Evolutionary conservation across 805 yeast species (phyloP), one percentile per base, ranked within the genome.

Genomic region (Yarrowia osloensis): DNA sequence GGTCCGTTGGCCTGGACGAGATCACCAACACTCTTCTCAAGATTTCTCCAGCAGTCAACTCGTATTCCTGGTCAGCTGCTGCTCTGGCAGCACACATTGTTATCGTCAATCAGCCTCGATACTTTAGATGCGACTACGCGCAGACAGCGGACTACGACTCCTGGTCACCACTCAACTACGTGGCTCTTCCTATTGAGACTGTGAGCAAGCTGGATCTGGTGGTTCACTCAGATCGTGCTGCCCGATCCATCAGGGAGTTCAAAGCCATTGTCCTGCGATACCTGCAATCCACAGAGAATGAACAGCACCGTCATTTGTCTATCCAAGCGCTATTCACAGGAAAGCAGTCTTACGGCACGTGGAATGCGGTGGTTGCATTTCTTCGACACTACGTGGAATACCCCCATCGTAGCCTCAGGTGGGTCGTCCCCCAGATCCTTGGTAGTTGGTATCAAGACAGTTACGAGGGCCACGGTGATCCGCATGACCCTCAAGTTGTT

Each of bases 131-230:
- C 12, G 66, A 61, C 33, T 61, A 61, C 17, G 66, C 66, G 6
- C 54, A 44, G 33, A 46, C 54, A 7, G 52, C 66, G 21, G 66
- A 61, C 11, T 61, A 61, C 26, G 66, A 61, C 42, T 44, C 66
- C n/a, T 61, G 66, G 66, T 61, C 66, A 9, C 66, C 66, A 5
- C 33, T 61, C 19, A 61, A 44, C 26, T 61, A 61, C 29, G 54
- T 46, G 31, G 66, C 66, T 17, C 33, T 44, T 0, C 54, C 66
- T 17, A 46, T 46, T 12, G 66, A 61, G 9, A 44, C 44, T 11
- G 66, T 61, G 17, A 28, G 11, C 9, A 57, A 57, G 28, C 29
- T 57, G 26, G 63, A 57, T 2, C 9, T 15, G n/a, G 63, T 57
- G 15, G 63, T 40, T 8, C 49, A 19, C 28, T 28, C 63, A 3